A percentile compares a stretch with the other conserved stretches of the same genome.
These are phyloP conservation scores for Perkinsus marinus DNA, from an alignment of 169 alveolate genomes.

Conservation along the genomic window DNA sequence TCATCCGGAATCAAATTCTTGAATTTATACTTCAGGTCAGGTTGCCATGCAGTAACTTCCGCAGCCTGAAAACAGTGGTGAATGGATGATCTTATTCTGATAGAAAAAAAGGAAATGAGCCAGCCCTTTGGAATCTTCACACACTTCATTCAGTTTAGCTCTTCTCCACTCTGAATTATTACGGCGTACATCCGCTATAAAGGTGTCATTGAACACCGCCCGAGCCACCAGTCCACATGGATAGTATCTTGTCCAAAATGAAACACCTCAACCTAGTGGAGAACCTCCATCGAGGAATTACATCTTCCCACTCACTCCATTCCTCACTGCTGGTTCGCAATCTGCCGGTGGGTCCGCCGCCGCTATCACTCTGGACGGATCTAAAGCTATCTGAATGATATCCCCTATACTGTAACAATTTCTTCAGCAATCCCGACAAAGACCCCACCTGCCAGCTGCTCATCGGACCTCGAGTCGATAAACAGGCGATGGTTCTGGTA, in stretches of 20 bases:
- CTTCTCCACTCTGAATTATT: constrained; percentile 4
- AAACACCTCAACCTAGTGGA: not conserved
- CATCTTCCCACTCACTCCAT: not conserved
- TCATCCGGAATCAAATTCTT: not conserved
- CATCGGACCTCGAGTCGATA: constrained; percentile 6
- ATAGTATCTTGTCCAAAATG: not conserved
- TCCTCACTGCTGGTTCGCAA: not conserved
- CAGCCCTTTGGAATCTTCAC: not conserved
- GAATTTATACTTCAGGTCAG: not conserved
- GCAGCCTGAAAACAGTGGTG: not conserved
- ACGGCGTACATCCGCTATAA: constrained; percentile 6
- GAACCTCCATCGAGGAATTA: not conserved
- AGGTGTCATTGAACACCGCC: constrained; percentile 20
- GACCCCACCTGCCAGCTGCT: constrained; percentile 16
- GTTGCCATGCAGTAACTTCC: not conserved
- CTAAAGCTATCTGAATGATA: not conserved
- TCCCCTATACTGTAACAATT: no score
- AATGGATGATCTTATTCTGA: not conserved
- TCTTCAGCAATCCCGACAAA: not conserved
- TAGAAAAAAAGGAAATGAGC: not conserved
- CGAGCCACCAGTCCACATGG: constrained; percentile 28
- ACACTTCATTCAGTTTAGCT: not conserved
- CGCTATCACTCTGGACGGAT: not conserved
- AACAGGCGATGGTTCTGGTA: constrained; percentile 13
- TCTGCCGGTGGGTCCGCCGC: not conserved